These are phyloP conservation scores for Beauveria scarabaeidicola DNA, from an alignment of 2,329 filamentous ascomycete genomes.

Conservation along the genomic window DNA sequence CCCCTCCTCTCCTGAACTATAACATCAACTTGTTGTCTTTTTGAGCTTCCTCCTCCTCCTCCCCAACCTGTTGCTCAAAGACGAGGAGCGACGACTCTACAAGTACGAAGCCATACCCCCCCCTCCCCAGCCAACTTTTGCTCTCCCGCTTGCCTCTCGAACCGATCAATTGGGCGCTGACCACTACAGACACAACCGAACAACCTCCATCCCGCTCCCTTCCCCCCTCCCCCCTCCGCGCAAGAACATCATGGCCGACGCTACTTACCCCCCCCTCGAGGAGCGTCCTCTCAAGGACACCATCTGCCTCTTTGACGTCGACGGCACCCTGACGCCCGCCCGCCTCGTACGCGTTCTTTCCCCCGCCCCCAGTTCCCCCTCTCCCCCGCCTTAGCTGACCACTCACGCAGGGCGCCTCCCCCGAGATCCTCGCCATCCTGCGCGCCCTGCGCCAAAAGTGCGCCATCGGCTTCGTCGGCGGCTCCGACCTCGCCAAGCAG, in stretches of 20 bases:
- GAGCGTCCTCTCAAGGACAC: constrained; percentile 87
- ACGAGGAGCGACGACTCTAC: too few relatives aligned
- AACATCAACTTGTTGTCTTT: background rate
- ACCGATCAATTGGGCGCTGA: background rate
- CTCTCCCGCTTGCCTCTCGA: too few relatives aligned
- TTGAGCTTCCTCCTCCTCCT: background rate
- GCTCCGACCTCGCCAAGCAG: constrained; percentile 86
- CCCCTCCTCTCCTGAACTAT: background rate
- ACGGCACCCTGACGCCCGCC: constrained; percentile 80
- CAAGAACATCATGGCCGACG: constrained; percentile 32
- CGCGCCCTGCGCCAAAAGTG: constrained; percentile 74
- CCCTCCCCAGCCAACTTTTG: too few relatives aligned
- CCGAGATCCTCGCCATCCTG: constrained; percentile 78
- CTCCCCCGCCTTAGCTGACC: too few relatives aligned
- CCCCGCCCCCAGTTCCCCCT: background rate
- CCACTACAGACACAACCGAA: background rate
- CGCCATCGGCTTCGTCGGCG: constrained; percentile 86
- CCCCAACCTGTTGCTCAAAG: too few relatives aligned
- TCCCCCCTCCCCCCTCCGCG: too few relatives aligned
- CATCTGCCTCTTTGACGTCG: constrained; percentile 92
- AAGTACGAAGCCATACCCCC: too few relatives aligned
- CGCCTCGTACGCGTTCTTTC: constrained; percentile 51
- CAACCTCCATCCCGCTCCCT: too few relatives aligned
- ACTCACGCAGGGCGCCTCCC: constrained; percentile 52
- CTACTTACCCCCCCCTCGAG: constrained; percentile 62